Evolutionary conservation across 345 rosid species (phyloP), one percentile per base, ranked within the genome.

Genomic region (Eucalyptus polybractea): DNA sequence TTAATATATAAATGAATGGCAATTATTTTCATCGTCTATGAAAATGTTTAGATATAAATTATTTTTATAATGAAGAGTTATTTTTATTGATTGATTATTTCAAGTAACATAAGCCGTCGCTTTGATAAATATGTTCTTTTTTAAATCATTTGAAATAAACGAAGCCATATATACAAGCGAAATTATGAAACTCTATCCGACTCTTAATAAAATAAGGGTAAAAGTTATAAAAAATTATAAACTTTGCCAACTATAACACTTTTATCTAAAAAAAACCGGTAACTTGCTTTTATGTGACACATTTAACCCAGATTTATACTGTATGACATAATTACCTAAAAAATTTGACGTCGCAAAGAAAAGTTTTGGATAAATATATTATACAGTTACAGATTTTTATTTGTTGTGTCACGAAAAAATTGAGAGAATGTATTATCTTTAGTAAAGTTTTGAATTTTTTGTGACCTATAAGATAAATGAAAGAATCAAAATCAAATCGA

Each of bases 331-430:
- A 53, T 53, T 19, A 17, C 2, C 4, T 17, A 6, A 7, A 53
- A 17, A 53, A 7, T 7, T 51, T 17, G 9, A 17, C 0, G 2
- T 3, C 10, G 2, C 2, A 3, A 0, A 51, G 2, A 51, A 53
- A 17, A 53, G 2, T 53, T 53, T 53, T 7, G 5, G 5, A 3
- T 53, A 53, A 19, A 3, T 53, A 7, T 53, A 3, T 19, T 8
- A 7, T 0, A 19, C 5, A 0, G 0, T 0, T 19, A 53, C 10
- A 17, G 0, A 1, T 19, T 53, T 53, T 53, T 53, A 4, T 53
- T 19, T 53, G 4, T 19, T 0, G 25, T 0, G 4, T 53, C 10
- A 3, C 2, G 4, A 8, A 21, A 53, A 53, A 7, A 53, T 21
- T 4, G 10, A 4, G 58, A 2, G 8, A 53, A 21, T 53, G 58